Evolutionary conservation across 202 grass and related monocot genomes (phyloP).

Genomic region (Brachypodium distachyon): DNA sequence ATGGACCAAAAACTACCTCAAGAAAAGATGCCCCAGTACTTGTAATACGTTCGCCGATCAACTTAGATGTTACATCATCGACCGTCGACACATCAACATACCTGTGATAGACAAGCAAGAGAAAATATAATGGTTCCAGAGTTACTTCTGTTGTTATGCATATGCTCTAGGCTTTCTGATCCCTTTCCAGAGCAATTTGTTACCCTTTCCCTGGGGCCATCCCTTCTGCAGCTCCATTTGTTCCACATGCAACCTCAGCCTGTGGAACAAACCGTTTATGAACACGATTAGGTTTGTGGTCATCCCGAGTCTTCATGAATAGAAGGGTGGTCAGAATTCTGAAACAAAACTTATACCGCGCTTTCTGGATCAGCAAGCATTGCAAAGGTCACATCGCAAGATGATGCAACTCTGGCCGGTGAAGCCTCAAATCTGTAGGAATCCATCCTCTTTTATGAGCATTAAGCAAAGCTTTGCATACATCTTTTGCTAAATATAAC

Average conservation of each 20-base stretch:
- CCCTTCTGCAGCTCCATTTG: slow-evolving; percentile 56
- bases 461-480: background rate
- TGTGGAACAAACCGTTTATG: slow-evolving; percentile 26
- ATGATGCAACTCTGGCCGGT: slow-evolving; percentile 53
- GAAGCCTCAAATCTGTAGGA: slow-evolving; percentile 60
- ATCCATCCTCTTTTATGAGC: background rate
- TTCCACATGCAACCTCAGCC: slow-evolving; percentile 60
- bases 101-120: slow-evolving; percentile 32
- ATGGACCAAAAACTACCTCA: slow-evolving; percentile 55
- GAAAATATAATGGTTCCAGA: slow-evolving; percentile 1
- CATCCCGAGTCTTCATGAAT: slow-evolving; percentile 8
- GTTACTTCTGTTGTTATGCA: background rate
- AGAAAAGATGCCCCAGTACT: slow-evolving; percentile 71
- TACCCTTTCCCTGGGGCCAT: slow-evolving; percentile 82
- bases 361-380: slow-evolving; percentile 86
- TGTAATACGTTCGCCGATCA: slow-evolving; percentile 48
- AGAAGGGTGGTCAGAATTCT: background rate
- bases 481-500: background rate
- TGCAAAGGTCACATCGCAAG: slow-evolving; percentile 78
- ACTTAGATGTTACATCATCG: slow-evolving; percentile 59
- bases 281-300: slow-evolving; percentile 16
- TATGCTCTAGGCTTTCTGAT: slow-evolving; percentile 10
- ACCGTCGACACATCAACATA: slow-evolving; percentile 82
- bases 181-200: slow-evolving; percentile 9
- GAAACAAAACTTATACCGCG: slow-evolving; percentile 43